Evolutionary conservation across 768 basidiomycete species (phyloP), one percentile per base, ranked within the genome.

Genomic region (Lentinula guzmanii): DNA sequence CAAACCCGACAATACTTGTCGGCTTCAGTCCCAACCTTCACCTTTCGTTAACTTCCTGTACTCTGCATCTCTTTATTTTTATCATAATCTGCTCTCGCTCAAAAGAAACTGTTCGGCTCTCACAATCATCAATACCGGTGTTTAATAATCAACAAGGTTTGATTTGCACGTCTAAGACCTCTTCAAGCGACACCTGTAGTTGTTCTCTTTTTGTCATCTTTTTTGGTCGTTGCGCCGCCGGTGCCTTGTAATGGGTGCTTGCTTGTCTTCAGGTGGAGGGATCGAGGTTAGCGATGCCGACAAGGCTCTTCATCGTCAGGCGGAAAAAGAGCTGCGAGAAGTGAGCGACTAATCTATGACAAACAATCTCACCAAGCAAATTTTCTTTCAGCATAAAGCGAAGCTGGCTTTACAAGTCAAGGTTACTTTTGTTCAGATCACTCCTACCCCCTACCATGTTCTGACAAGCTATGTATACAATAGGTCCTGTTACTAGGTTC

Each of bases 401-500:
- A 87, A 82, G 74, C 63, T 93, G 78, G 79, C 84, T 28, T 63
- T 73, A 52, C 90, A 92, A 70, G 90, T 92, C 75, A 92, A 93
- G 83, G 90, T 89, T 63, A 9, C 5, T 7, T 5, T 24, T 51
- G 52, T 37, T 55, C 33, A 42, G 18, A 52, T 59, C 57, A 48
- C 57, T 51, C 28, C 18, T 54, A 37, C 5, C 42, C 42, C 50
- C 62, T 51, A 16, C 63, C 4, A 62, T 35, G 16, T 55, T 35
- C 55, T 61, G 21, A 52, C 51, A 52, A 52, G 37, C n/a, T 37
- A 33, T 9, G 28, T 16, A 21, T 31, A 4, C 18, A 31, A 15
- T 63, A 95, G 89, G 87, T 97, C 15, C 79, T 98, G 54, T 80
- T 98, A 28, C 80, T 98, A 42, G 95, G 95, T 46, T 95, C 95